Base-by-base conservation (phyloP, 2,329 filamentous ascomycete species). In the Penicillium sp. region DNA sequence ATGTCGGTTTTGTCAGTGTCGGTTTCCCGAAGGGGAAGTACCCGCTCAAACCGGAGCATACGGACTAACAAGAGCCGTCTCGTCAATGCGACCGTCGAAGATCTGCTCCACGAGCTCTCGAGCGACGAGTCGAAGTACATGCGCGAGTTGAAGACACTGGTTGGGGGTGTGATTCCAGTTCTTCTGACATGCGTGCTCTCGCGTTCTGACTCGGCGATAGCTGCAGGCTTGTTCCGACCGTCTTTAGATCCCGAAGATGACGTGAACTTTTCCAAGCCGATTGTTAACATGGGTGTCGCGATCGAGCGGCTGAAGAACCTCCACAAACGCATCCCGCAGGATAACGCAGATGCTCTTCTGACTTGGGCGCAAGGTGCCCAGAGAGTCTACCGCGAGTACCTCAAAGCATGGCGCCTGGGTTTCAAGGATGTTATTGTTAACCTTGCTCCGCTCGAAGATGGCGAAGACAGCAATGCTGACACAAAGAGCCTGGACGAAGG, bases 391-490 rank as follows among this genome's bases (percentile, higher is more conserved):
- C 81, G 86, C 57, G 87, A 91, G 67, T 99, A 97, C 70, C 81
- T 97, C 31, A 86, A 86, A 67, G 87, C 89, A 7, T 99, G 94
- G 94, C 84, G 92, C 29, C 82, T 97, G 45, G 94, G 94, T 0
- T 99, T 97, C 72, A 90, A 96, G 67, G 92, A 96, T 69, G 86
- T 99, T 18, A 86, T 97, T 47, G 91, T 99, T 64, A 97, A 96
- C 69, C 84, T 97, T 32, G 92, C 91, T 1, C 90, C 91, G 7
- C 84, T 86, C 4, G 78, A 87, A 51, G 87, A 89, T 21, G 86
- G 88, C 62, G 79, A 90, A 13, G 70, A 68, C 2, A 57, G 66
- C 7, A 68, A 70, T 49, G 72, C 77, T 32, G 77, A 80, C 11
- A 76, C 77, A 4, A 80, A 80, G 59, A 77, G 72, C 45, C 65